phyloP scores from a whole-genome alignment of 2,329 filamentous ascomycete genomes.

The Colletotrichum endophyticum region DNA sequence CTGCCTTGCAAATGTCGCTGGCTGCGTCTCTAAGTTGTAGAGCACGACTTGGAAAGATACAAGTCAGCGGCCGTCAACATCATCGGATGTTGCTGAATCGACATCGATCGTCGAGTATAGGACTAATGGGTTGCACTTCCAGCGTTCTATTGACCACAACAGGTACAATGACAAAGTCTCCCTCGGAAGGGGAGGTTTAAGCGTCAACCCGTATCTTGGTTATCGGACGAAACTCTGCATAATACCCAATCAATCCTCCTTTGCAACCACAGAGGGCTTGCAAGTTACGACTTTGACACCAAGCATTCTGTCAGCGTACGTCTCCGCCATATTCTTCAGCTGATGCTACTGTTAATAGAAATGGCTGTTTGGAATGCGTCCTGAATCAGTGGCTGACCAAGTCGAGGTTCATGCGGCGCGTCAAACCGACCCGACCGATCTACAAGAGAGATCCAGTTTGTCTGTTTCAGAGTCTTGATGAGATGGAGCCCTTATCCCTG shows the following conservation, averaged over 20 bases:
- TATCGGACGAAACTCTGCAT: too few species aligned
- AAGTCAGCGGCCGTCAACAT: too few species aligned
- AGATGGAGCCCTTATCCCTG: conserved; percentile 7
- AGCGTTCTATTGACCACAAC: too few species aligned
- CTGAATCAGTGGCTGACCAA: conserved; percentile 6
- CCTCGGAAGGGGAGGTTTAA: too few species aligned
- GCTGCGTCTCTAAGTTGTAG: too few species aligned
- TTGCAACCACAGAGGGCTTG: not conserved
- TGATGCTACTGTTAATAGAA: conserved; percentile 15
- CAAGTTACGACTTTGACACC: not conserved
- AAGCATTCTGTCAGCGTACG: not conserved
- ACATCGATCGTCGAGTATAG: too few species aligned
- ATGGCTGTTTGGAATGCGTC: conserved; percentile 3
- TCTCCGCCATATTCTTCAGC: not conserved
- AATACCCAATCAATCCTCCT: not conserved
- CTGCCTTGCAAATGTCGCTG: too few species aligned
- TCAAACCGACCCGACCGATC: conserved; percentile 19
- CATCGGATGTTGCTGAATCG: too few species aligned
- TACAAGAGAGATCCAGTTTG: conserved; percentile 17
- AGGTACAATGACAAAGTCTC: too few species aligned
- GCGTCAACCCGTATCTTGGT: too few species aligned
- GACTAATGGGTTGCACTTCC: too few species aligned
- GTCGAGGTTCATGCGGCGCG: conserved; percentile 11
- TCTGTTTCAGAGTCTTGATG: conserved; percentile 21
- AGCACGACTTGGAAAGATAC: too few species aligned